Base-by-base conservation (phyloP, 768 basidiomycete genomes). In the Collybia sordida region DNA sequence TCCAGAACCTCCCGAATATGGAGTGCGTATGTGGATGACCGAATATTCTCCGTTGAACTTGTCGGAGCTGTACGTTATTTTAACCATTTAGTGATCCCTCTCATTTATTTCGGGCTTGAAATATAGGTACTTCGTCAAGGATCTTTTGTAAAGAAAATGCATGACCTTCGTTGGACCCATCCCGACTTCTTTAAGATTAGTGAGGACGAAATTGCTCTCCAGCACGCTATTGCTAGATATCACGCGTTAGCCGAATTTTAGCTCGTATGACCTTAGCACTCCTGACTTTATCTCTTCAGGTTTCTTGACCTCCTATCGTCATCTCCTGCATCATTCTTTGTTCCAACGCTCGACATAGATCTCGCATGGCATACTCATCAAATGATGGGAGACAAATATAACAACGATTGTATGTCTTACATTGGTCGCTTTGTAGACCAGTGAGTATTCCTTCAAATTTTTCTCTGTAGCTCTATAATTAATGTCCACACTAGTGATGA, bases 351-450 rank as follows among this genome's bases (percentile, higher is more conserved):
- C 17, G 82, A 85, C 54, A 83, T 86, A 36, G 85, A 86, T 53
- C 64, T 86, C 15, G 77, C 74, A 14, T 86, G 85, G 83, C 86
- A 86, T 53, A 81, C 81, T 0, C 82, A 86, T 49, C 83, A 84
- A 51, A 70, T 85, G 11, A 67, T 72, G 57, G 67, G 69, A 0
- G 53, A 40, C 3, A 61, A 67, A 31, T 85, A 85, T 54, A 51
- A 56, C 2, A 42, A 49, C 4, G 75, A 79, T 50, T 77, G 74
- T 38, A 60, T 61, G 38, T 60, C 51, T 11, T 67, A 66, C 36
- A 47, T 77, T 5, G 70, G 71, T 0, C 69, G 69, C 23, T 70
- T 63, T 21, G 55, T 81, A 8, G 74, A 81, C 49, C 79, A 81
- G 79, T 79, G 44, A 62, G 78, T 47, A 11, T 9, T 27, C 11